Conservation (phyloP, 2,329 filamentous ascomycete genomes). For the Pseudopyricularia cyperi region DNA sequence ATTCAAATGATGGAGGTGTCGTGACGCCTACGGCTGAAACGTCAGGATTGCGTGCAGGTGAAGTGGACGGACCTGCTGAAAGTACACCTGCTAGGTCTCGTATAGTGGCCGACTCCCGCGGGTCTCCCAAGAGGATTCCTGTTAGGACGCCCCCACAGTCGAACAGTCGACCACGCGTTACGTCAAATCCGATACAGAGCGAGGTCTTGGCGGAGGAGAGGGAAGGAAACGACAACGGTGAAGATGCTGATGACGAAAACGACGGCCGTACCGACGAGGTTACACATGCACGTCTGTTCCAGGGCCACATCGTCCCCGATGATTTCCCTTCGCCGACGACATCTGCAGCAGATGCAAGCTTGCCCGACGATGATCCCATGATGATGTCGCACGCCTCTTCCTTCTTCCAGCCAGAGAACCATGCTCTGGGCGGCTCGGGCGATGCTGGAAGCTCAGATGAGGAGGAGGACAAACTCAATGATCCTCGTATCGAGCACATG, state of each 20-base stretch:
- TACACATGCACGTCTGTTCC: constrained; percentile 78
- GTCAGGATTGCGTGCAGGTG: neutral
- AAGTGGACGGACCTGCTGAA: neutral
- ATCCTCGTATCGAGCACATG: constrained; percentile 77
- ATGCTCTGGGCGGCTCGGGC: constrained; percentile 69
- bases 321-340: constrained; percentile 70
- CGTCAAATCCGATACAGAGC: neutral
- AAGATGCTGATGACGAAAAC: constrained; percentile 42
- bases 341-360: constrained; percentile 54
- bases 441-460: constrained; percentile 80
- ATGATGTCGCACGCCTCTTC: constrained; percentile 65
- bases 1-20: neutral
- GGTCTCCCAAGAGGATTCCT: neutral
- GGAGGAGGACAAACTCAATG: constrained; percentile 78
- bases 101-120: neutral
- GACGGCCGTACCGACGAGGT: constrained; percentile 80
- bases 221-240: constrained; percentile 9
- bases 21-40: neutral
- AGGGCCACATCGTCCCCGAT: constrained; percentile 92
- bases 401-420: constrained; percentile 54
- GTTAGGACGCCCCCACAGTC: neutral
- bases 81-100: constrained; percentile 10
- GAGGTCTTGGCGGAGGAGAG: neutral
- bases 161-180: neutral
- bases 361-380: constrained; percentile 72